Percentiles rank a stretch among this genome's conserved stretches.
Conservation (phyloP, 2,329 filamentous ascomycete genomes). For the Calonectria pauciramosa region DNA sequence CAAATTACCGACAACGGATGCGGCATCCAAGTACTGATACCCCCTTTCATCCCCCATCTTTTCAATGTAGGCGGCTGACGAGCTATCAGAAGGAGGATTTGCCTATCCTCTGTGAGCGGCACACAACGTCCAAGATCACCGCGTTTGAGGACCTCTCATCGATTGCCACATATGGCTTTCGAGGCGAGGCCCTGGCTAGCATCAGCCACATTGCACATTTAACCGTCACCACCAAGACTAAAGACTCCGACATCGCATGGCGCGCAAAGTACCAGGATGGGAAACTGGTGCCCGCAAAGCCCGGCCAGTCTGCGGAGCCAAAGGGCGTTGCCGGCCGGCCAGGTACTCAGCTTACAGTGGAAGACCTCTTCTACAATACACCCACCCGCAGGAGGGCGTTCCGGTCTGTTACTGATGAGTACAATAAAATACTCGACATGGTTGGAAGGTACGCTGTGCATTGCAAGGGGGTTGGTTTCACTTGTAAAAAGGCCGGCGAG, state of each 20-base stretch:
- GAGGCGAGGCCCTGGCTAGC: constrained; percentile 94
- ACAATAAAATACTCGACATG: constrained; percentile 96
- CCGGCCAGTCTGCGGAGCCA: constrained; percentile 87
- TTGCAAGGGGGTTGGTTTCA: constrained; percentile 91
- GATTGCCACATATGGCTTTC: constrained; percentile 97
- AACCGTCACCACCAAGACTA: constrained; percentile 93
- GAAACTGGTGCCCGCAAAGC: constrained; percentile 84
- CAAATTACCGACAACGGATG: constrained; percentile 98
- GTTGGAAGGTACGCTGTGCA: constrained; percentile 95
- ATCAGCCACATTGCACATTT: constrained; percentile 99
- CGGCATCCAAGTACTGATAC: constrained; percentile 83
- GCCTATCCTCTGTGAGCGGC: constrained; percentile 92
- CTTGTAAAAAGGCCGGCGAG: constrained; percentile 96
- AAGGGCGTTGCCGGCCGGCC: constrained; percentile 88
- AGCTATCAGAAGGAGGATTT: constrained; percentile 83
- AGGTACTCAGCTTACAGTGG: constrained; percentile 95
- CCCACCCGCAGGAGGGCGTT: constrained; percentile 91
- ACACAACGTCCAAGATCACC: constrained; percentile 96
- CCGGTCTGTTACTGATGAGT: constrained; percentile 92
- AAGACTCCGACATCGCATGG: constrained; percentile 90
- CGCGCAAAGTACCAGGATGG: constrained; percentile 90
- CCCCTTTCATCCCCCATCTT: neutral
- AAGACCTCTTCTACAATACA: constrained; percentile 97
- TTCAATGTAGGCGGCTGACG: constrained; percentile 30
- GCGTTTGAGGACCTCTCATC: constrained; percentile 91